Conservation (phyloP, 2,329 filamentous ascomycete genomes). For the Ceratocystis eucalypticola region DNA sequence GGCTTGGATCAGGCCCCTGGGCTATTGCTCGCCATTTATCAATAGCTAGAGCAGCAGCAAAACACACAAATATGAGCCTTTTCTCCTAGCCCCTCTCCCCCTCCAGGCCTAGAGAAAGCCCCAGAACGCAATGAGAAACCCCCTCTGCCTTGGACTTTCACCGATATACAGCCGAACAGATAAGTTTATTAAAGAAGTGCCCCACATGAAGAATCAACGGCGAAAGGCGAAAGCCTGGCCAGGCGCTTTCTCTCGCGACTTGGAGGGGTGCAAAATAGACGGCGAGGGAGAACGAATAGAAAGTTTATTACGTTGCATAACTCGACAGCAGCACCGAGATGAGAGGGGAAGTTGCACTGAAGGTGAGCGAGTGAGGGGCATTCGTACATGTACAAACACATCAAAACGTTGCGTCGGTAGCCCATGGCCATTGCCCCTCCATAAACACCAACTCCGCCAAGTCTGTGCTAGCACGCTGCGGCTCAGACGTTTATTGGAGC, state of each 20-base stretch:
- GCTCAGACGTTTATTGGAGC: slow-evolving; percentile 5
- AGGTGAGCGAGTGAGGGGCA: no score
- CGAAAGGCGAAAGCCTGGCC: neutral
- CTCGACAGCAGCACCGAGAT: no score
- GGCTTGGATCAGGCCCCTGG: neutral
- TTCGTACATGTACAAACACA: neutral
- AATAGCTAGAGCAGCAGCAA: neutral
- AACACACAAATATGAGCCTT: neutral
- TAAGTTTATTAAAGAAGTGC: neutral
- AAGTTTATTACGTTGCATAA: neutral
- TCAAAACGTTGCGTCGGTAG: no score
- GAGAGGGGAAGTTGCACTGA: no score
- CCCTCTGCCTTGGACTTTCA: neutral
- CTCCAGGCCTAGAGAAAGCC: neutral
- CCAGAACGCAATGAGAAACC: no score
- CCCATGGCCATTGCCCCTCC: neutral
- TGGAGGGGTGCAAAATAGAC: no score
- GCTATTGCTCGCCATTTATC: no score
- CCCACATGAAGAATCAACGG: neutral
- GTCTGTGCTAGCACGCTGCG: neutral
- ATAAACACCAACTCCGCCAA: neutral
- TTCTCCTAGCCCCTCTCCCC: neutral
- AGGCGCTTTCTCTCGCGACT: no score
- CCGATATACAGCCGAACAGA: slow-evolving; percentile 2
- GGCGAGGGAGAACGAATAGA: no score